Percentiles rank a stretch among this genome's conserved stretches.
phyloP scores from a whole-genome alignment of 2,329 filamentous ascomycete genomes.

The Botryotinia globosa region DNA sequence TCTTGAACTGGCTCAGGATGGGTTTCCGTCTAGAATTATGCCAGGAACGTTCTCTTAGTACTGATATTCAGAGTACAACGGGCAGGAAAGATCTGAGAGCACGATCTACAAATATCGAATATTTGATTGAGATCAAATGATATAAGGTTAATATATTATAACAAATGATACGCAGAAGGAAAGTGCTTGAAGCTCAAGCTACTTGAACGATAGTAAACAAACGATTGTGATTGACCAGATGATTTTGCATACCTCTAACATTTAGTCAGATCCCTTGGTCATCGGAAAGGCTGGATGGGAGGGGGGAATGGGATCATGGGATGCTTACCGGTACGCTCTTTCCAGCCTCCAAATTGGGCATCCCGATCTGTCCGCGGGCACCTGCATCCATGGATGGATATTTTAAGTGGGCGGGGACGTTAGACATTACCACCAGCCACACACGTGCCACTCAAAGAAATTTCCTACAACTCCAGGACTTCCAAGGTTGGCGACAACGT shows the following conservation, averaged over 20 bases:
- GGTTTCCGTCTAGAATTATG: background rate
- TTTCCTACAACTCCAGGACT: too few relatives aligned
- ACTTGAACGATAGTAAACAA: background rate
- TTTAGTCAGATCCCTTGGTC: background rate
- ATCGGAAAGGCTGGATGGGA: background rate
- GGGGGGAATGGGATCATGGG: too few relatives aligned
- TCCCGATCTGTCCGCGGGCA: too few relatives aligned
- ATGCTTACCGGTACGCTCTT: background rate
- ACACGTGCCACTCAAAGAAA: background rate
- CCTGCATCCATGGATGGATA: too few relatives aligned
- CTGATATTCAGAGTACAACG: background rate
- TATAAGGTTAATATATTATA: too few relatives aligned
- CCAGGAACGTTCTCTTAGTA: background rate
- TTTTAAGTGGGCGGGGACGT: background rate
- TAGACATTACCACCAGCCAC: background rate
- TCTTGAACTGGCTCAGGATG: background rate
- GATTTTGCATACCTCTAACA: background rate
- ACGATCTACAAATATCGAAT: background rate
- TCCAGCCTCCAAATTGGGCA: background rate
- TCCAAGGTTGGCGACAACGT: background rate
- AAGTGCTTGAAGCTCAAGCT: too few relatives aligned
- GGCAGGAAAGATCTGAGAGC: background rate
- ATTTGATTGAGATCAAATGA: background rate
- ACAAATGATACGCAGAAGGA: background rate
- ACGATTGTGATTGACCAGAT: background rate